A percentile compares a stretch with the other conserved stretches of the same genome.
phyloP scores from a whole-genome alignment of 192 early-diverging fungal species.

The Neocallimastix lanati region DNA sequence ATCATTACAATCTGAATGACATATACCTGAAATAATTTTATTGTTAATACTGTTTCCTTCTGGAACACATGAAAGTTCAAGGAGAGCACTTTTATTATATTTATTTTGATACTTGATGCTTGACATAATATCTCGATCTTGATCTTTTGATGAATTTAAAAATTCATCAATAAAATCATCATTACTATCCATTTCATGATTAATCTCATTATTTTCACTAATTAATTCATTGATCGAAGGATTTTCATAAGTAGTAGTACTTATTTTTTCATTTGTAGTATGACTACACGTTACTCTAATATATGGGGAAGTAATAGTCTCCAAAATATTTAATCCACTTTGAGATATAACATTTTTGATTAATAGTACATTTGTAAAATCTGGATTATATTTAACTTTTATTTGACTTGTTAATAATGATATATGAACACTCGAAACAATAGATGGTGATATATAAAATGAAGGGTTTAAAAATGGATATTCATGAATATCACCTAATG shows the following conservation, averaged over 20 bases:
- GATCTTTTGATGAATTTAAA: background rate
- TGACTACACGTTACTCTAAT: background rate
- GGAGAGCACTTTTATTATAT: background rate
- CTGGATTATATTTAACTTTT: background rate
- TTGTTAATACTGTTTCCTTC: background rate
- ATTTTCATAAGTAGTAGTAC: background rate
- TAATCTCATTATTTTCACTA: too few species aligned
- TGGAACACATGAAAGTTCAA: background rate
- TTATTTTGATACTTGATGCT: background rate
- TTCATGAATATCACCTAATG: background rate
- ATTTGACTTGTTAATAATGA: background rate
- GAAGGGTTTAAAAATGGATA: background rate
- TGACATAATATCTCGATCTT: background rate
- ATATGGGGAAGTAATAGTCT: background rate
- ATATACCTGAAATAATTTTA: background rate
- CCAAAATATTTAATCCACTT: background rate
- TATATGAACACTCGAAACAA: background rate
- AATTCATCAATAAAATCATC: background rate
- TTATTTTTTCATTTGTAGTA: background rate
- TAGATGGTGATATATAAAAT: background rate
- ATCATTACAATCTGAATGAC: background rate
- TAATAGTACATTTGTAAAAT: background rate
- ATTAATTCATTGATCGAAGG: background rate
- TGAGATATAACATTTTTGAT: background rate
- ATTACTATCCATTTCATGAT: background rate